Base-by-base conservation (phyloP, 768 basidiomycete species). In the Chiua virens region DNA sequence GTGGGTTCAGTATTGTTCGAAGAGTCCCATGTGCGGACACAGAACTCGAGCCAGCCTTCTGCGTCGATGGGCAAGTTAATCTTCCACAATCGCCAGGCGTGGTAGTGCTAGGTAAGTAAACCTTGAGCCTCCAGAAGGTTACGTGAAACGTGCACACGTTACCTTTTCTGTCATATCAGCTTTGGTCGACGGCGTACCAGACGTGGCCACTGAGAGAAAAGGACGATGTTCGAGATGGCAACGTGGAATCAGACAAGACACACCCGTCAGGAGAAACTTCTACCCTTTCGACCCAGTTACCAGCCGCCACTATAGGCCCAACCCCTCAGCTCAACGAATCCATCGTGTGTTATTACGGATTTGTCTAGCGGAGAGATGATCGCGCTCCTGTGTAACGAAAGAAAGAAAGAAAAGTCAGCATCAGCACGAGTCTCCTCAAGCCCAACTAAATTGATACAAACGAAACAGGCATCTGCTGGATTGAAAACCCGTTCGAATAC, bases 391-490 rank as follows among this genome's bases (percentile, higher is more conserved):
- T 4, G 5, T 27, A 17, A 27, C n/a, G 1, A 37, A 45, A 9
- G 17, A 15, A 2, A 39, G 35, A 2, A 30, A 30, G 3, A 30
- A 30, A 30, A 30, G 45, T 42, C 6, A 42, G 10, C 13, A 2
- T 22, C 13, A 17, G 8, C 7, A 23, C 21, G 3, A 28, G 8
- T 9, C 34, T 36, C 3, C 21, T 6, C 23, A 18, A 18, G 3
- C 42, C 28, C n/a, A 13, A 17, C 34, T 34, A 34, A 34, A 34
- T 34, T 54, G 15, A 25, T 8, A 73, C 79, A 27, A 37, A 79
- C 77, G 80, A 81, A 7, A 82, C 80, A 3, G 79, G 80, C 79
- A 82, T 81, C 45, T 78, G 74, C 53, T 77, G 75, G 52, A 82
- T 82, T 5, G 78, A 79, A 60, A 81, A 81, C 5, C 80, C 80